Base-by-base conservation (phyloP, 257 asterid genomes). In the Petunia secreta region DNA sequence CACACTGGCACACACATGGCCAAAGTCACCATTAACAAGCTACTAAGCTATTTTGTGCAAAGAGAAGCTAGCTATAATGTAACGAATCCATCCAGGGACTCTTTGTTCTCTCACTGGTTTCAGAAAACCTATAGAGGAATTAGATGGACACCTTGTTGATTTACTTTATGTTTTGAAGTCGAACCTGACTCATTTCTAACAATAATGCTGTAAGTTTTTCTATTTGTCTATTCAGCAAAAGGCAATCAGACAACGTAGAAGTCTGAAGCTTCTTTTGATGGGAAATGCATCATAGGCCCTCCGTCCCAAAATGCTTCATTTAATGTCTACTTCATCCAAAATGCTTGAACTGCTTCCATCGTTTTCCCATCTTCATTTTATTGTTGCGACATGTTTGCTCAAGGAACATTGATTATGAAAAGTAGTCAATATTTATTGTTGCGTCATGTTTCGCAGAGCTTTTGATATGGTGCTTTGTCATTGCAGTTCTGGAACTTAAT, bases 401-500 rank as follows among this genome's bases (percentile, higher is more conserved):
- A 25, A 25, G 25, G 25, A 25, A 25, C 25, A 25, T 25, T 25
- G 25, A 25, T 25, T 25, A 25, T 25, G 25, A 25, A 25, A 25
- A 25, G 60, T 54, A 3, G 60, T 54, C 11, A 54, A 13, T 16
- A 54, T 54, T 13, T 3, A 54, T 3, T 55, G 60, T 53, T 9
- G 58, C 58, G 25, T 25, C 25, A 25, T 25, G 13, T 71, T 34
- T 71, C 60, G 11, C 34, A 48, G 60, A 71, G 34, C 44, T 6
- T 77, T 38, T 77, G 73, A 59, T 77, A 41, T 10, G 8, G 52
- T 65, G 43, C 48, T 78, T 53, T 82, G 50, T 80, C 39, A 15
- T 79, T 75, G 77, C 91, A 92, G 98, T 38, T 93, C 54, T 91
- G 96, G 95, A 79, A 80, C 54, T 1, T 83, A 82, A 59, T 91